phyloP scores from a whole-genome alignment of 2,329 filamentous ascomycete genomes.

The Neocucurbitaria cava region DNA sequence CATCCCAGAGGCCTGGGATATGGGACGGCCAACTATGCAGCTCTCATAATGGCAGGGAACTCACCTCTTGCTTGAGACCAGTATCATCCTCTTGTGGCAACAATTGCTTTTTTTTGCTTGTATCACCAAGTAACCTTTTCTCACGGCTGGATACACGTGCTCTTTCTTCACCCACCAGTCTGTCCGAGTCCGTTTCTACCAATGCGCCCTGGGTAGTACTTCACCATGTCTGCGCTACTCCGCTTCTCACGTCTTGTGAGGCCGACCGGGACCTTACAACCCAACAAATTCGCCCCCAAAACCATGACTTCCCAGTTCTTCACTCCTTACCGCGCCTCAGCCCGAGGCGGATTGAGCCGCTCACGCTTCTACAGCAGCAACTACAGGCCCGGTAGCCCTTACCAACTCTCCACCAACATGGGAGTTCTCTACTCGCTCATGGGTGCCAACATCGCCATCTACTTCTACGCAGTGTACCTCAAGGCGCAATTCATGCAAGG shows the following conservation, averaged over 20 bases:
- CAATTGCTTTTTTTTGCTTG: not conserved
- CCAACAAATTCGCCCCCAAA: slow-evolving; percentile 2
- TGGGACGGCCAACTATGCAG: not conserved
- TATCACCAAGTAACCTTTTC: not conserved
- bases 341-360: slow-evolving; percentile 7
- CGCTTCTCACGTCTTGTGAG: slow-evolving; percentile 1
- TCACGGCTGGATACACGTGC: not conserved
- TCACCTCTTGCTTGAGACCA: not conserved
- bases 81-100: not conserved
- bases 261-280: slow-evolving; percentile 12
- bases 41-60: not conserved
- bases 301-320: slow-evolving; percentile 28
- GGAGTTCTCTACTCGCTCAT: slow-evolving; percentile 47
- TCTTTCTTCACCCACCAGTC: not conserved
- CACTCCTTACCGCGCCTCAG: slow-evolving; percentile 15
- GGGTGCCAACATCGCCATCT: slow-evolving; percentile 51
- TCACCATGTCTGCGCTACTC: slow-evolving; percentile 12
- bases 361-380: slow-evolving; percentile 15
- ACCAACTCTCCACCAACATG: slow-evolving; percentile 18
- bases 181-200: not conserved
- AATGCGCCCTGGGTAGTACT: too few species aligned
- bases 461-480: slow-evolving; percentile 46
- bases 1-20: too few species aligned
- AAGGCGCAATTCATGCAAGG: slow-evolving; percentile 30
- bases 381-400: not conserved